phyloP scores from a whole-genome alignment of 345 rosid species.

The Lumnitzera littorea region DNA sequence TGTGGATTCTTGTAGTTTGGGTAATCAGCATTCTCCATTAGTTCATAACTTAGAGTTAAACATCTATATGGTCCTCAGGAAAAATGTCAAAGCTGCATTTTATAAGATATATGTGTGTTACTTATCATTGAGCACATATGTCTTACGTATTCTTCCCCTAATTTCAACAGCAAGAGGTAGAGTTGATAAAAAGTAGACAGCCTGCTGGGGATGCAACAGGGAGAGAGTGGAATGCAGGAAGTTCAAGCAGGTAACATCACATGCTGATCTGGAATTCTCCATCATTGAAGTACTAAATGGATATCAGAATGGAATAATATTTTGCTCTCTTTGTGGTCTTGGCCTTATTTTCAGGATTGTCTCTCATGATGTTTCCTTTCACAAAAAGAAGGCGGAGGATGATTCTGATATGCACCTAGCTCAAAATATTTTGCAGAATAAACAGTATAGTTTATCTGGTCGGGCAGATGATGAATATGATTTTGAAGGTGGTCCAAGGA shows the following conservation, averaged over 20 bases:
- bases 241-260: constrained; percentile 37
- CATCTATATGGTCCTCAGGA: too few relatives aligned
- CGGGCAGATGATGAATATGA: constrained; percentile 92
- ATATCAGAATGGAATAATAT: background rate
- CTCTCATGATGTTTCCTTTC: constrained; percentile 30
- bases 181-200: constrained; percentile 47
- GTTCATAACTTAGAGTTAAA: too few relatives aligned
- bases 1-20: too few relatives aligned
- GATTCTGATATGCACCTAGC: constrained; percentile 77
- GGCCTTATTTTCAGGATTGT: constrained; percentile 27
- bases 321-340: background rate
- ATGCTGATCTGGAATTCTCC: constrained; percentile 3
- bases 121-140: too few relatives aligned
- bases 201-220: constrained; percentile 28
- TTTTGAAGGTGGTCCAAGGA: constrained; percentile 68
- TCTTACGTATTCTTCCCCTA: constrained; percentile 11
- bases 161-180: constrained; percentile 54
- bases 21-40: too few relatives aligned
- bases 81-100: too few relatives aligned
- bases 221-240: constrained; percentile 22
- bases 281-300: background rate
- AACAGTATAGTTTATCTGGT: constrained; percentile 54
- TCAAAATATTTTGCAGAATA: constrained; percentile 61
- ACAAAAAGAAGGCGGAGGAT: constrained; percentile 48
- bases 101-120: too few relatives aligned